phyloP scores from a whole-genome alignment of 139 green algal genomes.

The Zygnema cylindricum region DNA sequence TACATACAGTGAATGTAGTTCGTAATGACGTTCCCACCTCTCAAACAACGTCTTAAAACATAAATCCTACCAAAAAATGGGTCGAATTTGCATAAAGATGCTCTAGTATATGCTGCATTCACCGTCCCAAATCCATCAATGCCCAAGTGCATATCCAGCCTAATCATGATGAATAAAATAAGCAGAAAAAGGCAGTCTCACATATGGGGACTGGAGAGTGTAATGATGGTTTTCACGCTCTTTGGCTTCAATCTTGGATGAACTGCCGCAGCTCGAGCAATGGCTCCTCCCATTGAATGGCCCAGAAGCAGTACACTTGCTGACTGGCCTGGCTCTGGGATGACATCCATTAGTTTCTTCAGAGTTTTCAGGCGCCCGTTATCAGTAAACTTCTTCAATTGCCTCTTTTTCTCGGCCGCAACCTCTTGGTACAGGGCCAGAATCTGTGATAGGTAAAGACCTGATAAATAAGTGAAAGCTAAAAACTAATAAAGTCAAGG shows the following conservation, averaged over 20 bases:
- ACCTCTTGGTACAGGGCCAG: conserved; percentile 5
- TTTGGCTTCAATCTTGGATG: conserved; percentile 14
- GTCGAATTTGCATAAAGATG: too few species aligned
- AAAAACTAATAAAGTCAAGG: too few species aligned
- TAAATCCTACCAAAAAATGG: too few species aligned
- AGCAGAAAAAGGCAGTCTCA: too few species aligned
- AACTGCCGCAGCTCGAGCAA: conserved; percentile 61
- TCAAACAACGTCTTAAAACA: too few species aligned
- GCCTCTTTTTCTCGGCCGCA: background rate
- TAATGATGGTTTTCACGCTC: conserved; percentile 50
- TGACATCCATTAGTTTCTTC: background rate
- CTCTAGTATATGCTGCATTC: too few species aligned
- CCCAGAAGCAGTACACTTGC: conserved; percentile 69
- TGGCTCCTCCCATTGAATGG: conserved; percentile 80
- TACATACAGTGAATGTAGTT: too few species aligned
- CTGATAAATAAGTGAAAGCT: too few species aligned
- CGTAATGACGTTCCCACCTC: too few species aligned
- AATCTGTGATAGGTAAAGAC: conserved; percentile 15
- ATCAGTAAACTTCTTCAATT: background rate
- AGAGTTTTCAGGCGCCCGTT: background rate
- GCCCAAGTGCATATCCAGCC: too few species aligned
- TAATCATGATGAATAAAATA: too few species aligned
- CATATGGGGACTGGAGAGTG: conserved; percentile 43
- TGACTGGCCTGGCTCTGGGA: background rate
- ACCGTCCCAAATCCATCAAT: too few species aligned